Conservation (phyloP, 2,329 filamentous ascomycete genomes). For the Fusarium pseudonygamai region DNA sequence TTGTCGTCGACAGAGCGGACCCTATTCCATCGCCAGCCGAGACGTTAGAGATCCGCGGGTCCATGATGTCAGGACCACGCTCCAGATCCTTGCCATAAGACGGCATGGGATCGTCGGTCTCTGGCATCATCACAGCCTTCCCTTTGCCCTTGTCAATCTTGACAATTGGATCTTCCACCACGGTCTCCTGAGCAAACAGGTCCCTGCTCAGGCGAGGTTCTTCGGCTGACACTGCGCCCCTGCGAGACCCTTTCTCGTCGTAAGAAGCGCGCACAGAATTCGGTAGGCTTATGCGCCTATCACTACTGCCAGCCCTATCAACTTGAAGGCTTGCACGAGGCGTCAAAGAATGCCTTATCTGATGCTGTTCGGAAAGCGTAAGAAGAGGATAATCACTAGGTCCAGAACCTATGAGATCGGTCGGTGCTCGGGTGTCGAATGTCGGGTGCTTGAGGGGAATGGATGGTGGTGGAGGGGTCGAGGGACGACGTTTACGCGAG, state of each 20-base stretch:
- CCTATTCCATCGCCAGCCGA: conserved; percentile 63
- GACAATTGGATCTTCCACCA: conserved; percentile 20
- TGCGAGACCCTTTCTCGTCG: conserved; percentile 58
- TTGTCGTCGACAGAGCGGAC: conserved; percentile 63
- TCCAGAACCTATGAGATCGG: conserved; percentile 51
- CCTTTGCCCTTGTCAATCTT: conserved; percentile 62
- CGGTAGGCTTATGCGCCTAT: conserved; percentile 64
- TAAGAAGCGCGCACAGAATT: conserved; percentile 62
- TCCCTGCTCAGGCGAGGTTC: conserved; percentile 29
- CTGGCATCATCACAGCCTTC: conserved; percentile 57
- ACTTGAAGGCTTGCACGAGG: conserved; percentile 62
- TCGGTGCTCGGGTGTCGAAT: conserved; percentile 49
- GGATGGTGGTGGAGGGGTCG: conserved; percentile 62
- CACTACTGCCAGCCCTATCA: conserved; percentile 56
- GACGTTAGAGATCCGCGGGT: conserved; percentile 57
- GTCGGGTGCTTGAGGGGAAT: conserved; percentile 60
- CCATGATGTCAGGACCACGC: conserved; percentile 59
- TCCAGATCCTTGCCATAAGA: conserved; percentile 64
- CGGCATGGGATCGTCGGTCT: conserved; percentile 47
- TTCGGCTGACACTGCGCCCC: conserved; percentile 42
- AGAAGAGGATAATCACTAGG: conserved; percentile 62
- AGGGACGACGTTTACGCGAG: conserved; percentile 57
- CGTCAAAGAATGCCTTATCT: conserved; percentile 54
- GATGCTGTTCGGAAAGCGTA: conserved; percentile 60
- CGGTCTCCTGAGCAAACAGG: conserved; percentile 14